A percentile compares a stretch with the other conserved stretches of the same genome.
Conservation (phyloP, 2,329 filamentous ascomycete species). For the Xylaria sp. region DNA sequence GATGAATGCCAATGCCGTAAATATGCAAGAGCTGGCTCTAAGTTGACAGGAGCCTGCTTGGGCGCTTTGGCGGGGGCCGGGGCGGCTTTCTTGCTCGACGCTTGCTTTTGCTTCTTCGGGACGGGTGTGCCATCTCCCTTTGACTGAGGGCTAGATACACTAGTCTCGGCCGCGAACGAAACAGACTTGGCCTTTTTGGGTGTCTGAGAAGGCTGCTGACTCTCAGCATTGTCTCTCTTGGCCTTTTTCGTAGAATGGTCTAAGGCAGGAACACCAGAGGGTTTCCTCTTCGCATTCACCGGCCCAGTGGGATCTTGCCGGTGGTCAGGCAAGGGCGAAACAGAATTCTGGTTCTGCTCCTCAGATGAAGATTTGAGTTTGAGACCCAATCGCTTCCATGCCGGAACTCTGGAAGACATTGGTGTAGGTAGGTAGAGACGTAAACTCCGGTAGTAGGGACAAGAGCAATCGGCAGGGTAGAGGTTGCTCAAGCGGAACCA, state of each 20-base stretch:
- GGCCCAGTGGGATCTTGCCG: conserved; percentile 17
- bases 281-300: conserved; percentile 36
- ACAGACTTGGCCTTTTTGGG: conserved; percentile 54
- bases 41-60: conserved; percentile 45
- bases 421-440: conserved; percentile 41
- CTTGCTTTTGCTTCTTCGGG: conserved; percentile 39
- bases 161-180: conserved; percentile 41
- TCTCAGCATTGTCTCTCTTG: conserved; percentile 34
- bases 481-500: conserved; percentile 8
- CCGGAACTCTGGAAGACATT: conserved; percentile 51
- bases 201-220: conserved; percentile 34
- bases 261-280: conserved; percentile 35
- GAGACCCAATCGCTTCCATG: conserved; percentile 66
- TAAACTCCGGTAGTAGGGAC: conserved; percentile 17
- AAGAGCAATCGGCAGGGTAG: conserved; percentile 13
- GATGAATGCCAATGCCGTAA: conserved; percentile 74
- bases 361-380: conserved; percentile 56
- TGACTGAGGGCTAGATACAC: conserved; percentile 23
- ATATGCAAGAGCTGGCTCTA: conserved; percentile 73
- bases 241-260: conserved; percentile 38
- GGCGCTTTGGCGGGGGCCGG: conserved; percentile 33
- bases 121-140: conserved; percentile 26
- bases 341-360: conserved; percentile 34
- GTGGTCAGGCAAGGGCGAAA: conserved; percentile 28
- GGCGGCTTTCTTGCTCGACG: conserved; percentile 42